Conservation (phyloP, 2,329 filamentous ascomycete species). For the Cladosporium phlei region DNA sequence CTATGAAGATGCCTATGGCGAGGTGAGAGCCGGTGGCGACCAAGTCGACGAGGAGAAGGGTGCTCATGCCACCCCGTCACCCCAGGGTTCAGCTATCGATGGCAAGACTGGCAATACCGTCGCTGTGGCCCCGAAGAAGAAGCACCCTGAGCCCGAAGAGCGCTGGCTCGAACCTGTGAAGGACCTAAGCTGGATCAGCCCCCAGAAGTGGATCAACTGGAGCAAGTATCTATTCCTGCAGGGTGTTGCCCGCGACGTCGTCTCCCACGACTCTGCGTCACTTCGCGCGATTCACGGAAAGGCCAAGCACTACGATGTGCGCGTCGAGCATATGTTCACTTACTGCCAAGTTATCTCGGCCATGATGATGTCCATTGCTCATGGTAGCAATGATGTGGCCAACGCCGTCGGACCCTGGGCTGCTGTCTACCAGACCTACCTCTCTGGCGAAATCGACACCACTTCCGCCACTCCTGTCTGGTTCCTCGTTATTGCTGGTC, state of each 20-base stretch:
- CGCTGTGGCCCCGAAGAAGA: not conserved
- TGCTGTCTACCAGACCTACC: constrained; percentile 57
- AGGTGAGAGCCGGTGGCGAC: not conserved
- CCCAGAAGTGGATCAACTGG: constrained; percentile 16
- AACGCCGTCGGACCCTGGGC: constrained; percentile 60
- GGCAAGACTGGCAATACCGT: not conserved
- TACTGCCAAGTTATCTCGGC: constrained; percentile 64
- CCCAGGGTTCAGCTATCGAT: not conserved
- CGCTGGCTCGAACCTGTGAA: constrained; percentile 9
- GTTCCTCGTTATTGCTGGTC: constrained; percentile 55
- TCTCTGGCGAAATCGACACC: constrained; percentile 39
- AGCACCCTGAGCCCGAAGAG: constrained; percentile 4
- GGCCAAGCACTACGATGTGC: constrained; percentile 54
- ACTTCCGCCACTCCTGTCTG: constrained; percentile 54
- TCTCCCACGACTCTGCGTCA: constrained; percentile 40
- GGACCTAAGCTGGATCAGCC: constrained; percentile 12
- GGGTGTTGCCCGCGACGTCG: constrained; percentile 21
- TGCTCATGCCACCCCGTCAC: not conserved
- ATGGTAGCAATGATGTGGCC: constrained; percentile 61
- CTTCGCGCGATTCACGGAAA: constrained; percentile 43
- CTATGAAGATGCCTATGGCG: constrained; percentile 18
- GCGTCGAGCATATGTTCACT: constrained; percentile 58
- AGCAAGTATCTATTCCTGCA: constrained; percentile 20
- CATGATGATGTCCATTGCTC: constrained; percentile 65
- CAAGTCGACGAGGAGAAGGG: constrained; percentile 3